Percentiles rank a stretch among this genome's conserved stretches.
These are phyloP conservation scores for Malus hybrid DNA, from an alignment of 331 rosid genomes.

Conservation along the genomic window DNA sequence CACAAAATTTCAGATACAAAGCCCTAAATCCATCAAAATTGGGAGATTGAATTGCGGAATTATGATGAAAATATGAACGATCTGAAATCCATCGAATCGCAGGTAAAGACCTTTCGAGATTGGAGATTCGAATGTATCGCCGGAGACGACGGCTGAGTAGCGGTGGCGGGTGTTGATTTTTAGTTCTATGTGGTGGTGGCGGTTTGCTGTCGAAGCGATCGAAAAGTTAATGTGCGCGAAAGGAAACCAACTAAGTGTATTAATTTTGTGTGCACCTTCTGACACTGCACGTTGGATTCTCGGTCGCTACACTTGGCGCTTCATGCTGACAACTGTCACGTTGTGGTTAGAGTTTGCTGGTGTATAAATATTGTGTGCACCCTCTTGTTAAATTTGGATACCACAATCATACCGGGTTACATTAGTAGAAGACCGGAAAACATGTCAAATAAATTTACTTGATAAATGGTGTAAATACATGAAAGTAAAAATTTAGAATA, in stretches of 20 bases:
- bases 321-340: not conserved
- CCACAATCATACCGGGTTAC: no score
- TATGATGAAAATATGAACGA: not conserved
- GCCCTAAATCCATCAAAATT: slow-evolving; percentile 10
- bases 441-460: no score
- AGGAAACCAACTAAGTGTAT: not conserved
- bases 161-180: not conserved
- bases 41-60: not conserved
- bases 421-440: no score
- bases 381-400: not conserved
- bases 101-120: not conserved
- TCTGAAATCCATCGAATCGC: not conserved
- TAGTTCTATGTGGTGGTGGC: not conserved
- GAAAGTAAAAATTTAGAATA: no score
- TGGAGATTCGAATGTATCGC: not conserved
- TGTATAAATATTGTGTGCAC: not conserved
- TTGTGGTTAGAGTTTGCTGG: not conserved
- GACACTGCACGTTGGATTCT: not conserved
- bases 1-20: slow-evolving; percentile 5
- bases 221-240: slow-evolving; percentile 1
- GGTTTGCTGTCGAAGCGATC: not conserved
- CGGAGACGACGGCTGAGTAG: not conserved
- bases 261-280: no score
- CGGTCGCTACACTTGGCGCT: not conserved
- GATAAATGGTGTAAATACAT: no score